phyloP scores from a whole-genome alignment of 2,329 filamentous ascomycete genomes.

The Massarina eburnea region DNA sequence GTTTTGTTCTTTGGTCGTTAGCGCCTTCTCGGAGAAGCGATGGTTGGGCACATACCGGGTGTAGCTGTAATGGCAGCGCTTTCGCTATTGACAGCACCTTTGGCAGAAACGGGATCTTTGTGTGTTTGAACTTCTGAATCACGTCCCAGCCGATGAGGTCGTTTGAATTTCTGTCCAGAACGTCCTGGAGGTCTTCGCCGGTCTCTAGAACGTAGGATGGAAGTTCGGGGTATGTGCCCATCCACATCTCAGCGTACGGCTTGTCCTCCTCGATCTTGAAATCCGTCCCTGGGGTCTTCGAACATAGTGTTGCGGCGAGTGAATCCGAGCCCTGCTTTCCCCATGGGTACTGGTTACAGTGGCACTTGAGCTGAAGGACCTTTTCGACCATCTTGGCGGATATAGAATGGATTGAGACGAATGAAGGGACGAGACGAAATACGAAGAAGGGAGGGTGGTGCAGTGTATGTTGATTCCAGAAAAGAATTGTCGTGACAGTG shows the following conservation, averaged over 20 bases:
- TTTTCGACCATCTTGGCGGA: conserved; percentile 48
- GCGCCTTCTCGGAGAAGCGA: conserved; percentile 8
- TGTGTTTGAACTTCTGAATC: conserved; percentile 60
- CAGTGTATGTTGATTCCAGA: conserved; percentile 5
- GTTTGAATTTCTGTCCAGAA: conserved; percentile 63
- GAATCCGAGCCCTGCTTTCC: conserved; percentile 69
- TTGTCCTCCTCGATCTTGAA: conserved; percentile 67
- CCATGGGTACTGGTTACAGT: conserved; percentile 68
- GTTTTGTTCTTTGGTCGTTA: conserved; percentile 61
- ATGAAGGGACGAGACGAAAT: not conserved
- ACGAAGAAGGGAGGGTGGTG: not conserved
- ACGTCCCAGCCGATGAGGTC: conserved; percentile 65
- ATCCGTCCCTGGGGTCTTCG: conserved; percentile 62
- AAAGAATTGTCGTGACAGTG: conserved; percentile 22
- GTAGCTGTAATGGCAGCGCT: conserved; percentile 73
- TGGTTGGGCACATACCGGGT: conserved; percentile 51
- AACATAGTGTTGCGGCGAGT: conserved; percentile 65
- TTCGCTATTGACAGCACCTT: conserved; percentile 78
- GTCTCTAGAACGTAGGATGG: conserved; percentile 65
- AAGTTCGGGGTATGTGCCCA: conserved; percentile 73
- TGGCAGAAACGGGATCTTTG: conserved; percentile 70
- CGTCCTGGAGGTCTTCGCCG: conserved; percentile 64
- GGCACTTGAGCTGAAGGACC: conserved; percentile 57
- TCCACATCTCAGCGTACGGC: conserved; percentile 70
- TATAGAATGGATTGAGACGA: not conserved